These are phyloP conservation scores for Auricularia sp. DNA, from an alignment of 768 basidiomycete genomes.

Conservation along the genomic window DNA sequence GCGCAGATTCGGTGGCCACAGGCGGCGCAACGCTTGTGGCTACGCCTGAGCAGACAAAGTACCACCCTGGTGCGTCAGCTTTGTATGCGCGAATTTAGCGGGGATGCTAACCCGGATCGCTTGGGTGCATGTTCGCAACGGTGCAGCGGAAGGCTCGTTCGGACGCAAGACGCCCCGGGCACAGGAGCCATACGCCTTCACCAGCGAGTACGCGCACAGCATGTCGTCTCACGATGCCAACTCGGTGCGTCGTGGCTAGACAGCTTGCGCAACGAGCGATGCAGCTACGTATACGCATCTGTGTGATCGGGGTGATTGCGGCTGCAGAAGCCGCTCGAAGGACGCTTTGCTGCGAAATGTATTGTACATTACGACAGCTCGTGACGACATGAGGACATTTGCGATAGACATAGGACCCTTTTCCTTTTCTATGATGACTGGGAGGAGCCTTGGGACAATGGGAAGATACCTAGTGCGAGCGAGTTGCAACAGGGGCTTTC, in stretches of 20 bases:
- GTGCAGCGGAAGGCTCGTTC: constrained; percentile 13
- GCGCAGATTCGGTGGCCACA: neutral
- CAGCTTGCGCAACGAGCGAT: neutral
- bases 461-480: too few species aligned
- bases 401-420: too few species aligned
- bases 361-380: too few species aligned
- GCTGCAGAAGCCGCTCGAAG: too few species aligned
- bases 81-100: neutral
- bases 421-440: too few species aligned
- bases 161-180: constrained; percentile 13
- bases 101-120: neutral
- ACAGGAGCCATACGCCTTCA: neutral
- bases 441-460: too few species aligned
- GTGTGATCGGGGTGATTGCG: too few species aligned
- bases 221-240: neutral
- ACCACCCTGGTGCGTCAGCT: constrained; percentile 39
- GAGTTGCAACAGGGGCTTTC: too few species aligned
- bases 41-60: constrained; percentile 28
- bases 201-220: neutral
- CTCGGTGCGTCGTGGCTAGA: neutral
- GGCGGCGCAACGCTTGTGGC: constrained; percentile 19
- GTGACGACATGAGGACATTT: too few species aligned
- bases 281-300: neutral
- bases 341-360: too few species aligned
- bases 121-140: neutral